These are phyloP conservation scores for Boletus mariae DNA, from an alignment of 1,284 basidiomycete genomes.

Conservation along the genomic window DNA sequence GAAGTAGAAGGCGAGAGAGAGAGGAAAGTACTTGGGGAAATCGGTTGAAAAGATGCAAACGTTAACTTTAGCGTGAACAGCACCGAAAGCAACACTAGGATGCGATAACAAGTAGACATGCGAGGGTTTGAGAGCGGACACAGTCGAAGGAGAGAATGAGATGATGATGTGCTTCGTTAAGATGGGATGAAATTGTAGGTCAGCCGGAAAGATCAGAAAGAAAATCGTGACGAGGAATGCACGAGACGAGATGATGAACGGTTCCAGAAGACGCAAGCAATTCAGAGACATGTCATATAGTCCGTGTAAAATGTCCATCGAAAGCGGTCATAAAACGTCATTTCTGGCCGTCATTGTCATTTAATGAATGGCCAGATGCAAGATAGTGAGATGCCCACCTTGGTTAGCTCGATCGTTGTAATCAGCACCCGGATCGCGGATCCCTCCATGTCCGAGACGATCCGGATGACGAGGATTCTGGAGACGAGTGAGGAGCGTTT, in stretches of 20 bases:
- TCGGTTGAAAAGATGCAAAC: not conserved
- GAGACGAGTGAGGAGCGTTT: not conserved
- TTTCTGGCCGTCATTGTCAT: not conserved
- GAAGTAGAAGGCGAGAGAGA: not conserved
- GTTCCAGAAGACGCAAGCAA: not conserved
- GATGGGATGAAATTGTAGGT: not conserved
- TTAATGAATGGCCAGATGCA: not conserved
- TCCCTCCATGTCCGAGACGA: conserved; percentile 23
- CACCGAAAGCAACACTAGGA: conserved; percentile 1
- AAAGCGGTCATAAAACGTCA: not conserved
- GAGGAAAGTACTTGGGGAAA: not conserved
- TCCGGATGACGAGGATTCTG: conserved; percentile 14
- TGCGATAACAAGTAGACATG: not conserved
- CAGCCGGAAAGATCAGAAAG: not conserved
- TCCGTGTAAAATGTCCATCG: no score
- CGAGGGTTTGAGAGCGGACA: conserved; percentile 1
- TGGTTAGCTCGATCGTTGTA: conserved; percentile 8
- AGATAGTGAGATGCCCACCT: conserved; percentile 1
- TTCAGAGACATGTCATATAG: not conserved
- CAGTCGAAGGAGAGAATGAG: not conserved
- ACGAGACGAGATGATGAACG: not conserved
- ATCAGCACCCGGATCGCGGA: conserved; percentile 5
- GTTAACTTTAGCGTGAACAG: conserved; percentile 5
- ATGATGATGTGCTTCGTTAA: not conserved
- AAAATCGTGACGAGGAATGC: not conserved